Evolutionary conservation across 768 basidiomycete genomes (phyloP).

Genomic region (Hygrophorus pudorinus): DNA sequence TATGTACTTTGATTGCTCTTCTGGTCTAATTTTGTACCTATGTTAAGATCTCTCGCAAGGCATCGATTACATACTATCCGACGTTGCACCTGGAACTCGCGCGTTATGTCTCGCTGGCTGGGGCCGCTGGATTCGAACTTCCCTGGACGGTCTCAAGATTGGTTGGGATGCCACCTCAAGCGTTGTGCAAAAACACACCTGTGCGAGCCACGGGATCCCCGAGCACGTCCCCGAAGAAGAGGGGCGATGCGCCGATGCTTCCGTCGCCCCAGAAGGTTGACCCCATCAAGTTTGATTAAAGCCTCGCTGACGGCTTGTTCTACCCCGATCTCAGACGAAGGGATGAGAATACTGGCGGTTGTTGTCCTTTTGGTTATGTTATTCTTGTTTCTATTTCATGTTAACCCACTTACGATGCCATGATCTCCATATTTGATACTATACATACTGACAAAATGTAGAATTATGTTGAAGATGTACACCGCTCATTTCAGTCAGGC

Average conservation of each 20-base stretch:
- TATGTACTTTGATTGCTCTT: neutral
- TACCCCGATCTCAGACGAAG: too few species aligned
- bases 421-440: neutral
- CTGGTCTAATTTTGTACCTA: neutral
- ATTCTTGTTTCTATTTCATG: neutral
- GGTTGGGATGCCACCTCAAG: constrained; percentile 67
- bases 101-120: constrained; percentile 67
- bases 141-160: constrained; percentile 76
- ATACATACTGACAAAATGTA: neutral
- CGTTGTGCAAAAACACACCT: constrained; percentile 37
- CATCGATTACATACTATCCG: constrained; percentile 90
- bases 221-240: neutral
- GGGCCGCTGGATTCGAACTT: constrained; percentile 59
- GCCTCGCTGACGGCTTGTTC: too few species aligned
- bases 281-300: constrained; percentile 31
- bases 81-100: constrained; percentile 90
- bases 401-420: too few species aligned
- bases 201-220: neutral
- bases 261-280: constrained; percentile 36
- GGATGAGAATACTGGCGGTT: neutral
- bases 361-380: neutral
- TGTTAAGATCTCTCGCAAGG: constrained; percentile 84
- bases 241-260: constrained; percentile 19
- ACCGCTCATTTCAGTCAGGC: neutral
- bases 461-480: too few species aligned